Evolutionary conservation across 2,329 filamentous ascomycete species (phyloP).

Genomic region (Colletotrichum karsti): DNA sequence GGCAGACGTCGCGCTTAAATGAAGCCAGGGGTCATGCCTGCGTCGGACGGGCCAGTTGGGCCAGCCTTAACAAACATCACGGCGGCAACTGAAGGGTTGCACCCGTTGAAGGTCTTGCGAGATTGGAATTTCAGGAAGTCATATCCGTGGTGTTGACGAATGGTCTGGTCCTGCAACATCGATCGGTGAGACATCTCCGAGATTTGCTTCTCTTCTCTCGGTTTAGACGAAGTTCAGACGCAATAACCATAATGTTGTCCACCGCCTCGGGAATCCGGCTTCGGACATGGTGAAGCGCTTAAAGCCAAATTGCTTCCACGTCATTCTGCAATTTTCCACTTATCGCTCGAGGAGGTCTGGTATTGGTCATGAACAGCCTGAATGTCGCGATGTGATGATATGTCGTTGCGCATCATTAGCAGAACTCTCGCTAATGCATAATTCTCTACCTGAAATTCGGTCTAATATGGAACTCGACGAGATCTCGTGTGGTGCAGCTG

Average conservation of each 20-base stretch:
- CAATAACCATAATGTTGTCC: slow-evolving; percentile 2
- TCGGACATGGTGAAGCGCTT: not conserved
- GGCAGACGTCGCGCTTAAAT: slow-evolving; percentile 18
- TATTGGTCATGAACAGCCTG: not conserved
- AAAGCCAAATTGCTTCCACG: not conserved
- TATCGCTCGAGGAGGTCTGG: not conserved
- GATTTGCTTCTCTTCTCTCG: not conserved
- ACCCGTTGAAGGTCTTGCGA: not conserved
- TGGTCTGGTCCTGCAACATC: not conserved
- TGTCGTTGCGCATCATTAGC: not conserved
- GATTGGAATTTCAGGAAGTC: not conserved
- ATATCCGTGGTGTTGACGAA: slow-evolving; percentile 2
- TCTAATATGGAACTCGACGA: not conserved
- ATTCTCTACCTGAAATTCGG: not conserved
- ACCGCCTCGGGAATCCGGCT: not conserved
- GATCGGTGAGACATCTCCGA: not conserved
- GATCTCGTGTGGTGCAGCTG: not conserved
- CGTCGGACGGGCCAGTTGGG: not conserved
- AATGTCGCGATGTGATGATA: not conserved
- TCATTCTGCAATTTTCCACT: not conserved
- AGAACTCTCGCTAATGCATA: not conserved
- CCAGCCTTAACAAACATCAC: slow-evolving; percentile 7
- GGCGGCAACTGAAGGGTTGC: not conserved
- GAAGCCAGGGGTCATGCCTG: slow-evolving; percentile 23
- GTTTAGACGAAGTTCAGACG: not conserved